Evolutionary conservation across 2,329 filamentous ascomycete species (phyloP), one percentile per base, ranked within the genome.

Genomic region (Aureobasidium sp.): DNA sequence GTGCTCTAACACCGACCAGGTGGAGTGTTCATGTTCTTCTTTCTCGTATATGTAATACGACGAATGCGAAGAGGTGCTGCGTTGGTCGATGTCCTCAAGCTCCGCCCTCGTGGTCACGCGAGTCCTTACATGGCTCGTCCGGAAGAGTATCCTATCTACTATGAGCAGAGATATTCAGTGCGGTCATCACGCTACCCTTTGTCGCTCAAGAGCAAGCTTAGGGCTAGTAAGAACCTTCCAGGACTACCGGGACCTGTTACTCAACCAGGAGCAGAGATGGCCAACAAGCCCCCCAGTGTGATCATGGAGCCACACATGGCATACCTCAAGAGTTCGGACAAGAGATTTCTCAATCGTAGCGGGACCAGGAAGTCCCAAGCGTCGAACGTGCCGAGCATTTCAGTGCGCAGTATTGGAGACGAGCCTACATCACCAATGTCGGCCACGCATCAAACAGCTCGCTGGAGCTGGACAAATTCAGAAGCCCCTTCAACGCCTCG

Each of bases 391-490:
- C 55, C 46, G 17, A 58, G 53, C 13, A 57, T 61, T 25, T 50
- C 54, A 3, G 46, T 58, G 4, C 51, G 54, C 19, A 55, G 54
- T 35, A 6, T 61, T 46, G 58, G 29, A 35, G 40, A 38, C 9
- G 58, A 60, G n/a, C 58, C 58, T 8, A 23, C 17, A 4, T 45
- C 58, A 21, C 58, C 58, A 4, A 4, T 4, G 7, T 53, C 49
- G 4, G 23, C 46, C 0, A 33, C 19, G 3, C 43, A 60, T 15
- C 17, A 10, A 27, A 3, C 42, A 5, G 54, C 38, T 17, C 67
- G 67, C 29, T 69, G 67, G 66, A 66, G 64, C 47, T 68, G 67
- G 67, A 68, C 67, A 27, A 68, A 68, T 37, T 66, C 64, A 9
- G 64, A 68, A 51, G 66, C 67, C n/a, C 68, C 68, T 6, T 61